These are phyloP conservation scores for Exserohilum turcica DNA, from an alignment of 2,329 filamentous ascomycete genomes.

Conservation along the genomic window DNA sequence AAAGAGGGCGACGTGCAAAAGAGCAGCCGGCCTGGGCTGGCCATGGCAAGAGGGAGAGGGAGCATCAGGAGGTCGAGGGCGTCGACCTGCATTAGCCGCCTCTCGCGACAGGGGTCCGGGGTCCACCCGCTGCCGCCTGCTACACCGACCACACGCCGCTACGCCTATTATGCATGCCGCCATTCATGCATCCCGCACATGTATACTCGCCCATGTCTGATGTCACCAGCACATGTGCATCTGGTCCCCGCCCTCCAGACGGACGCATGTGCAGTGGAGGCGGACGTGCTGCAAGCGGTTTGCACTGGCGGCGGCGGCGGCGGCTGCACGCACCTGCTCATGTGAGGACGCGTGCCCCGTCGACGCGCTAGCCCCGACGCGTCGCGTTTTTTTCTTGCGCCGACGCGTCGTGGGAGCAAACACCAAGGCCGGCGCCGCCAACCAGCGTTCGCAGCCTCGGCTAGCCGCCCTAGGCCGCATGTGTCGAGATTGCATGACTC, in stretches of 20 bases:
- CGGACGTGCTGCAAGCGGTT: too few relatives aligned
- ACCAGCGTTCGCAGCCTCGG: background rate
- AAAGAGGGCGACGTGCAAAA: constrained; percentile 11
- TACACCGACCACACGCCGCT: constrained; percentile 7
- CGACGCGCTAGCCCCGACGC: too few relatives aligned
- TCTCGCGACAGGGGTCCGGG: constrained; percentile 16
- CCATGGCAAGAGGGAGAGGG: constrained; percentile 20
- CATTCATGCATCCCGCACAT: background rate
- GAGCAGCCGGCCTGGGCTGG: constrained; percentile 1
- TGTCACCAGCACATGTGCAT: too few relatives aligned
- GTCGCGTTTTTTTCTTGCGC: background rate
- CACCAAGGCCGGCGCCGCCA: background rate
- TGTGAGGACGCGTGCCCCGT: too few relatives aligned
- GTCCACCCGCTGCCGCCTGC: constrained; percentile 3
- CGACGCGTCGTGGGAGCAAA: background rate
- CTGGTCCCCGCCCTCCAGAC: too few relatives aligned
- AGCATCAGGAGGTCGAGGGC: constrained; percentile 26
- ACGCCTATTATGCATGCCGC: constrained; percentile 3
- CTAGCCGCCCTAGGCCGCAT: background rate
- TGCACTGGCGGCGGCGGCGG: too few relatives aligned
- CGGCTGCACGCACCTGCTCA: too few relatives aligned
- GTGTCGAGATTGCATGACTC: background rate
- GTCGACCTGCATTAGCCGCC: constrained; percentile 7
- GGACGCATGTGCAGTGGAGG: too few relatives aligned
- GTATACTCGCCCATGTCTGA: constrained; percentile 1